Percentiles rank a stretch among this genome's conserved stretches.
These are phyloP conservation scores for Citrus medica DNA, from an alignment of 345 rosid genomes.

Conservation along the genomic window DNA sequence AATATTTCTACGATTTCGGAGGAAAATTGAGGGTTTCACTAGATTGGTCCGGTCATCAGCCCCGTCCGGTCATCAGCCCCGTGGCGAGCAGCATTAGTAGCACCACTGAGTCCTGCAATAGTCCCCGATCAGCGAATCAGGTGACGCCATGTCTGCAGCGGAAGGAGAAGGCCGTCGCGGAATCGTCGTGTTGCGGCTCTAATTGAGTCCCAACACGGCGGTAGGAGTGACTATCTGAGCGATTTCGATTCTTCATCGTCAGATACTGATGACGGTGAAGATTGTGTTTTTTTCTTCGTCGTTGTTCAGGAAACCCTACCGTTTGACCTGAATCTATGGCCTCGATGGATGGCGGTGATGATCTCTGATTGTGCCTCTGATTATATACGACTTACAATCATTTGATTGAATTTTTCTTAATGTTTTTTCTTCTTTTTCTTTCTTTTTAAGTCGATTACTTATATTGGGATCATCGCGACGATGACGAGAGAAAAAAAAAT, in stretches of 20 bases:
- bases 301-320: conserved; percentile 21
- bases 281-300: conserved; percentile 26
- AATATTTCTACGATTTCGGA: background rate
- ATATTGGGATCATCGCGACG: no score
- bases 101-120: conserved; percentile 35
- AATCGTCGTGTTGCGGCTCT: background rate
- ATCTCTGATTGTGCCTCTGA: conserved; percentile 33
- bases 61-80: conserved; percentile 28
- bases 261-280: conserved; percentile 35
- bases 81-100: conserved; percentile 36
- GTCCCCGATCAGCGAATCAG: conserved; percentile 17
- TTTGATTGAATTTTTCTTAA: background rate
- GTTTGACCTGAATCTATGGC: conserved; percentile 40
- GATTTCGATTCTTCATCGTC: conserved; percentile 48
- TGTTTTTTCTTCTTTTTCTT: background rate
- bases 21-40: background rate
- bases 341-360: conserved; percentile 18
- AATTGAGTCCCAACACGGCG: background rate
- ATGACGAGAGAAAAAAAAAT: no score
- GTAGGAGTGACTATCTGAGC: conserved; percentile 35
- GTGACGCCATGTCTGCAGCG: background rate
- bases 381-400: background rate
- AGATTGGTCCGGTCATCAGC: conserved; percentile 12
- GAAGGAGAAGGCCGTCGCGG: background rate
- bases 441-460: no score